Evolutionary conservation across 495 filamentous ascomycete genomes (phyloP).

Genomic region (Penicillium maclennaniae): DNA sequence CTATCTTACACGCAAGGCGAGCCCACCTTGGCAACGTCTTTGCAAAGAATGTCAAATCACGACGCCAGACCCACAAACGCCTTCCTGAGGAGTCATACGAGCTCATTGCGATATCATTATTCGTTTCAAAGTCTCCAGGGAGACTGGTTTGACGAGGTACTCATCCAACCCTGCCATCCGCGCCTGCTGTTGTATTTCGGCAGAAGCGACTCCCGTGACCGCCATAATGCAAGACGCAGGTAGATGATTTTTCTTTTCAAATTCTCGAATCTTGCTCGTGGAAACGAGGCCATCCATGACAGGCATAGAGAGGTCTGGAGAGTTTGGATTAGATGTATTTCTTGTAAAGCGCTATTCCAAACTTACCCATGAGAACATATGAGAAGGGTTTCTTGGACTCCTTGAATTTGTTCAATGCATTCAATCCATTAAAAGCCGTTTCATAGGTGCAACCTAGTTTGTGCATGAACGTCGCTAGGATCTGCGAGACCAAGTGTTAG

Average conservation of each 20-base stretch:
- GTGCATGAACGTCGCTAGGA: conserved; percentile 33
- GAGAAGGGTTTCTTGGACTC: too few species aligned
- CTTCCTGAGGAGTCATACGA: too few species aligned
- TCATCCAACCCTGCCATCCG: conserved; percentile 34
- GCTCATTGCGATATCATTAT: too few species aligned
- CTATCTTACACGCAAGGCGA: too few species aligned
- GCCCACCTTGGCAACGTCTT: too few species aligned
- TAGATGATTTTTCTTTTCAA: conserved; percentile 14
- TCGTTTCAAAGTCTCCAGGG: conserved; percentile 27
- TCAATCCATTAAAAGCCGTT: conserved; percentile 52
- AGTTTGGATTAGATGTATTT: conserved; percentile 11
- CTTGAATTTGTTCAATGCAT: conserved; percentile 48
- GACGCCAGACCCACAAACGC: too few species aligned
- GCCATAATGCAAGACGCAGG: conserved; percentile 22
- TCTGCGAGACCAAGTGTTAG: conserved; percentile 1
- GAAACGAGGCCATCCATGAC: conserved; percentile 24
- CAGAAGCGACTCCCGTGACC: conserved; percentile 35
- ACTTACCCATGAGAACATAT: too few species aligned
- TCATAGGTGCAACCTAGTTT: conserved; percentile 43
- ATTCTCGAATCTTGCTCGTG: conserved; percentile 19
- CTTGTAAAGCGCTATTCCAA: background rate
- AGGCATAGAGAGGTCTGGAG: conserved; percentile 19
- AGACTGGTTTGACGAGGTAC: conserved; percentile 38
- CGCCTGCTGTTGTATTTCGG: conserved; percentile 28
- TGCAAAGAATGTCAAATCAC: too few species aligned